phyloP scores from a whole-genome alignment of 345 rosid genomes.

The Isatis tinctoria region DNA sequence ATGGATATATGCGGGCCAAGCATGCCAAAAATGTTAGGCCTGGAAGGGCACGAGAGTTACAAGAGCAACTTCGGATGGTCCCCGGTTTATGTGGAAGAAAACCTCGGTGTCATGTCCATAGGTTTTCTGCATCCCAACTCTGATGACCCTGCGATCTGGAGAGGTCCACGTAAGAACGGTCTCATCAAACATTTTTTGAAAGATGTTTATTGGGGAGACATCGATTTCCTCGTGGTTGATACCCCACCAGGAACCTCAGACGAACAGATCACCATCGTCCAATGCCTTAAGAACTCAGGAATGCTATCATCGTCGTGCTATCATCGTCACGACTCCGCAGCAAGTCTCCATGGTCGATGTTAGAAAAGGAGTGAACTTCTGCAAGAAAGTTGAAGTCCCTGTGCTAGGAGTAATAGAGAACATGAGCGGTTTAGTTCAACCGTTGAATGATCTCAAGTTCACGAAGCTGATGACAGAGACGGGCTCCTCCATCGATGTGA shows the following conservation, averaged over 20 bases:
- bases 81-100: slow-evolving; percentile 84
- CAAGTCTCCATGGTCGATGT: slow-evolving; percentile 89
- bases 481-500: slow-evolving; percentile 57
- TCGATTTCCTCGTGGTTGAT: slow-evolving; percentile 83
- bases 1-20: slow-evolving; percentile 96
- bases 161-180: slow-evolving; percentile 87
- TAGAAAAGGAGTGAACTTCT: slow-evolving; percentile 82
- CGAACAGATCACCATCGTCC: slow-evolving; percentile 86
- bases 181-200: slow-evolving; percentile 81
- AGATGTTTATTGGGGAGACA: slow-evolving; percentile 93
- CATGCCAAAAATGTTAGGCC: slow-evolving; percentile 93
- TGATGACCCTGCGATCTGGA: slow-evolving; percentile 75
- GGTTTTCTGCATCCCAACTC: slow-evolving; percentile 60
- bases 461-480: slow-evolving; percentile 39
- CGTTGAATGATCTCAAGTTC: slow-evolving; percentile 59
- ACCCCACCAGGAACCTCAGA: slow-evolving; percentile 98
- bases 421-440: slow-evolving; percentile 85
- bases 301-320: slow-evolving; percentile 84
- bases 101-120: slow-evolving; percentile 94
- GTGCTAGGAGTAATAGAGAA: slow-evolving; percentile 95
- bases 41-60: slow-evolving; percentile 85
- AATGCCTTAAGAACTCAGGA: slow-evolving; percentile 70
- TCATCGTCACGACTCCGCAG: slow-evolving; percentile 87
- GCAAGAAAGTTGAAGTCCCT: slow-evolving; percentile 75
- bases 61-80: slow-evolving; percentile 92